These are phyloP conservation scores for Exophiala bonariae DNA, from an alignment of 2,329 filamentous ascomycete species.

Conservation along the genomic window DNA sequence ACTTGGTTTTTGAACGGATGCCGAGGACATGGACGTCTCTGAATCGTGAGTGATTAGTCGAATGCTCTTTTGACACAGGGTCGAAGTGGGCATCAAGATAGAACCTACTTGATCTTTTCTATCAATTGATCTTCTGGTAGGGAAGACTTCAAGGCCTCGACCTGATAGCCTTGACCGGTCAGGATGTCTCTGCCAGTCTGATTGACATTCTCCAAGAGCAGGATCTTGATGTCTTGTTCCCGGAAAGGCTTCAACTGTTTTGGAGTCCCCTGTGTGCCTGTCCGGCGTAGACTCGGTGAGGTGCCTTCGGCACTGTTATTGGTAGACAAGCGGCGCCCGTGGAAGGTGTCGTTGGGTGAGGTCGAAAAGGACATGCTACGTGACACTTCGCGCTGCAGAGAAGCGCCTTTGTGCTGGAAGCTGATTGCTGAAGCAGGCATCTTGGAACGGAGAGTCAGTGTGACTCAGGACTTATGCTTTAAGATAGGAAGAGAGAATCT, in stretches of 20 bases:
- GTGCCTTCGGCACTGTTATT: conserved; percentile 41
- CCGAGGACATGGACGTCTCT: conserved; percentile 97
- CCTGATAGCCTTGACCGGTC: conserved; percentile 85
- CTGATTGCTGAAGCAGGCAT: conserved; percentile 27
- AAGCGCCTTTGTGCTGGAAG: conserved; percentile 19
- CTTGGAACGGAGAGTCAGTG: background rate
- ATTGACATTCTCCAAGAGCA: conserved; percentile 95
- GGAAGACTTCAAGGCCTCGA: conserved; percentile 86
- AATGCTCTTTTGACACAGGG: too few species aligned
- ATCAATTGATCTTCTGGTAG: conserved; percentile 91
- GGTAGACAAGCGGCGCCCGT: conserved; percentile 36
- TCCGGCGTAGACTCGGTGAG: conserved; percentile 40
- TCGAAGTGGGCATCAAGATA: conserved; percentile 9
- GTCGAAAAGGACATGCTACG: conserved; percentile 68
- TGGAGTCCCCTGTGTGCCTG: conserved; percentile 44
- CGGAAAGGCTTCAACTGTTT: conserved; percentile 95
- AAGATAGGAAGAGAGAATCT: too few species aligned
- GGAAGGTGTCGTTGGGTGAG: conserved; percentile 73
- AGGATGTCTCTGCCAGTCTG: conserved; percentile 83
- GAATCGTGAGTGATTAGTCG: conserved; percentile 9
- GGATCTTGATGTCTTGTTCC: conserved; percentile 92
- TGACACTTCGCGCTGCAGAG: conserved; percentile 46
- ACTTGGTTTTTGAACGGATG: conserved; percentile 96
- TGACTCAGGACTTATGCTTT: too few species aligned
- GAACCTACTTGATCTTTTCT: conserved; percentile 82